A percentile compares a stretch with the other conserved stretches of the same genome.
These are phyloP conservation scores for Medicago arabica DNA, from an alignment of 306 rosid species.

Conservation along the genomic window DNA sequence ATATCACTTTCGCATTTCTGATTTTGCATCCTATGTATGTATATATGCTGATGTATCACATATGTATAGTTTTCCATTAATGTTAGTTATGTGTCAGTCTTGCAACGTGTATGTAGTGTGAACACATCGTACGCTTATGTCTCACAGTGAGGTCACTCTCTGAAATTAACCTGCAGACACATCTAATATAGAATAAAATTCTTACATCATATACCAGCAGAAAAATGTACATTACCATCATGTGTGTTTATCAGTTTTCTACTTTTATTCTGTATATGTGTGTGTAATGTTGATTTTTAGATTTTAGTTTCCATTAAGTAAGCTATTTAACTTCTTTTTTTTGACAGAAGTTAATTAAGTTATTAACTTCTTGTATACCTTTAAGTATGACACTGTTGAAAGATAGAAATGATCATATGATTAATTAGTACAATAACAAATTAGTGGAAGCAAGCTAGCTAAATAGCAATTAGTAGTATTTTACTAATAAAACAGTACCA, in stretches of 20 bases:
- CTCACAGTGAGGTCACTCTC: conserved; percentile 44
- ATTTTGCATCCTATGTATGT: background rate
- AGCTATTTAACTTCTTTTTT: too few species aligned
- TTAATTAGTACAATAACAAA: background rate
- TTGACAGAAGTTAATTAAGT: too few species aligned
- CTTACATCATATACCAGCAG: too few species aligned
- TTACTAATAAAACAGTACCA: conserved; percentile 46
- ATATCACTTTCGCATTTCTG: background rate
- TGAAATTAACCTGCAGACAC: background rate
- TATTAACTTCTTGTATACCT: too few species aligned
- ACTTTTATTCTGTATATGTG: too few species aligned
- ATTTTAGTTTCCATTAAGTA: too few species aligned
- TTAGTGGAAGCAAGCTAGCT: conserved; percentile 42
- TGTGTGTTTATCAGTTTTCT: too few species aligned
- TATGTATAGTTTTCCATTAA: conserved; percentile 23
- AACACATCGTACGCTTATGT: background rate
- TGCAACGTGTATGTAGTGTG: background rate
- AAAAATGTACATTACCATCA: too few species aligned
- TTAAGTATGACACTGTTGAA: background rate
- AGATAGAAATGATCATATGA: conserved; percentile 32
- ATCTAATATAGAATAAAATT: background rate
- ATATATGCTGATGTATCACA: background rate
- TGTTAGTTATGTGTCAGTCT: conserved; percentile 33
- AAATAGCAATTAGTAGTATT: conserved; percentile 29
- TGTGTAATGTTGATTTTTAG: too few species aligned